Evolutionary conservation across 2,329 filamentous ascomycete species (phyloP).

Genomic region (Amauroascus verrucosus): DNA sequence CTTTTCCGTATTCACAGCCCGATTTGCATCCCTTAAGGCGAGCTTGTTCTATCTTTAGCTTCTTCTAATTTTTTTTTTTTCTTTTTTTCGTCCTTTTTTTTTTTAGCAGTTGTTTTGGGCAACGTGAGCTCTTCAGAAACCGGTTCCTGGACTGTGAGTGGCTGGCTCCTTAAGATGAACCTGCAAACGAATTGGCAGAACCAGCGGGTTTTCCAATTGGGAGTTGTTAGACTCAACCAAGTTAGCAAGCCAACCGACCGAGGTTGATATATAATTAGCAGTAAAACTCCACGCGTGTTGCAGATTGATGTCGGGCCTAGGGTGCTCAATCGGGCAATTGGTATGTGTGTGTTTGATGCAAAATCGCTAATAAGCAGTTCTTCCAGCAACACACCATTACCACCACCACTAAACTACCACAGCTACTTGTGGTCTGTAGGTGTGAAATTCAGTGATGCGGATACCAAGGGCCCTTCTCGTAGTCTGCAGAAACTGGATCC

Average conservation of each 20-base stretch:
- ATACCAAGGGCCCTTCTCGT: too few species aligned
- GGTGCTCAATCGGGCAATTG: constrained; percentile 3
- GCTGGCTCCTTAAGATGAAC: neutral
- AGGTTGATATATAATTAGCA: too few species aligned
- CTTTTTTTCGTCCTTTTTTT: neutral
- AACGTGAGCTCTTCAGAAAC: neutral
- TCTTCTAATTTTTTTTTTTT: neutral
- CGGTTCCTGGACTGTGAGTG: neutral
- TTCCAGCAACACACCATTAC: too few species aligned
- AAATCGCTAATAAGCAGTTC: neutral
- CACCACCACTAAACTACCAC: too few species aligned
- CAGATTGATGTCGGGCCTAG: neutral
- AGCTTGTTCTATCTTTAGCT: constrained; percentile 8
- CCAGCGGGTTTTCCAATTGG: too few species aligned
- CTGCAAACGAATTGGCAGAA: too few species aligned
- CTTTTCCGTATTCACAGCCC: constrained; percentile 1
- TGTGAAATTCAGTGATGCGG: too few species aligned
- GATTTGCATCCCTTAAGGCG: neutral
- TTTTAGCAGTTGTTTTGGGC: neutral
- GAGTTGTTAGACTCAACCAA: too few species aligned
- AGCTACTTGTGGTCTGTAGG: too few species aligned
- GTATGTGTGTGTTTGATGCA: constrained; percentile 1
- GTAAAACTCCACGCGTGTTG: neutral
- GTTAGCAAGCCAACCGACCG: too few species aligned
- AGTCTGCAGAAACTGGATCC: too few species aligned